Evolutionary conservation across 2,329 filamentous ascomycete species (phyloP).

Genomic region (Talaromyces albobiverticillius): DNA sequence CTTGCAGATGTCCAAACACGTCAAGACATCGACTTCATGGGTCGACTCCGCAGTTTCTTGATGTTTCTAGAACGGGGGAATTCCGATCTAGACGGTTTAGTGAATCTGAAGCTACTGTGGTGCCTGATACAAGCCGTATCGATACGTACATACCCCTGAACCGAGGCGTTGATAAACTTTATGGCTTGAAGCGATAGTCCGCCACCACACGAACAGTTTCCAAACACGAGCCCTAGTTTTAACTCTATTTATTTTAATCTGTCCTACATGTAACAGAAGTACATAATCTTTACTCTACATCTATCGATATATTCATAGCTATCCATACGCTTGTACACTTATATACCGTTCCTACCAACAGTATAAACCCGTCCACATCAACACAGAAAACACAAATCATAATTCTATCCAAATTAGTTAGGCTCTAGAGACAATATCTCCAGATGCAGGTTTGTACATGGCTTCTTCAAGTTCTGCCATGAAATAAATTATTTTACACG

Average conservation of each 20-base stretch:
- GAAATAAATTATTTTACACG: too few relatives aligned
- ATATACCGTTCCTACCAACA: too few relatives aligned
- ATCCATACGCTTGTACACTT: too few relatives aligned
- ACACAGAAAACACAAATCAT: too few relatives aligned
- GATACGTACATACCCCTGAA: not conserved
- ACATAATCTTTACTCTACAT: not conserved
- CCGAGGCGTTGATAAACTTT: not conserved
- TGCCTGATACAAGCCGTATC: not conserved
- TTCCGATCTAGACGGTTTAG: not conserved
- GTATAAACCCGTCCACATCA: too few relatives aligned
- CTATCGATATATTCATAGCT: too few relatives aligned
- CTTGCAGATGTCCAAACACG: not conserved
- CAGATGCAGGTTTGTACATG: too few relatives aligned
- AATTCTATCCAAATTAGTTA: too few relatives aligned
- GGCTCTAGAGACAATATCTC: too few relatives aligned
- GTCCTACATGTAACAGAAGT: not conserved
- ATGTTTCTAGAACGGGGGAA: not conserved
- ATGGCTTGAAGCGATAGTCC: not conserved
- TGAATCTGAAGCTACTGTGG: not conserved
- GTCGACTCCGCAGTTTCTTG: not conserved
- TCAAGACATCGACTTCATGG: not conserved
- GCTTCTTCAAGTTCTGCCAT: too few relatives aligned
- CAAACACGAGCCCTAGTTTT: not conserved
- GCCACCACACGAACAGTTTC: not conserved
- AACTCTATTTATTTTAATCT: not conserved